Evolutionary conservation across 345 rosid genomes (phyloP).

Genomic region (Trapa bicornis): DNA sequence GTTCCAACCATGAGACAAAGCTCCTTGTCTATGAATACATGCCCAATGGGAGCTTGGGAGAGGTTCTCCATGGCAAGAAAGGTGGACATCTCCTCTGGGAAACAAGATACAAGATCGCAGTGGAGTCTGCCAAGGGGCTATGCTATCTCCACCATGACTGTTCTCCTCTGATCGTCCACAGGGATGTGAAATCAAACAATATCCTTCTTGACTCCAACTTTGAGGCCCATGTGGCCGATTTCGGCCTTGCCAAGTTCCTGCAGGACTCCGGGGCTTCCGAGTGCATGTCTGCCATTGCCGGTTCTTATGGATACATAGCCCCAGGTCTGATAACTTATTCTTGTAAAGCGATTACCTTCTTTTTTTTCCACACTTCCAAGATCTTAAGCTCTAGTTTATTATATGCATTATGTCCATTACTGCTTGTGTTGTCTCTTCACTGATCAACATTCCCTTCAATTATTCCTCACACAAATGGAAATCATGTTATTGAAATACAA

Average conservation of each 20-base stretch:
- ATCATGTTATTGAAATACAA: background rate
- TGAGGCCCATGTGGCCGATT: conserved; percentile 47
- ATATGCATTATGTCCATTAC: background rate
- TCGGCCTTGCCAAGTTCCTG: conserved; percentile 45
- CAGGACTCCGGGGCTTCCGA: conserved; percentile 43
- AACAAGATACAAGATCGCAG: conserved; percentile 34
- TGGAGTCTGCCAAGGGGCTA: conserved; percentile 42
- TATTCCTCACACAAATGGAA: background rate
- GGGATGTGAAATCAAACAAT: conserved; percentile 44
- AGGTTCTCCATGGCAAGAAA: conserved; percentile 48
- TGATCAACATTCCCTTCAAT: background rate
- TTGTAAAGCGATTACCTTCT: background rate
- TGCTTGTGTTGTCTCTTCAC: background rate
- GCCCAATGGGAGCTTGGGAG: conserved; percentile 50
- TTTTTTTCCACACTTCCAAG: background rate
- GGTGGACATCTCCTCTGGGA: conserved; percentile 46
- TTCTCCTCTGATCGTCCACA: conserved; percentile 40
- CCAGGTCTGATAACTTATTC: conserved; percentile 20
- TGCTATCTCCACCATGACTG: conserved; percentile 50
- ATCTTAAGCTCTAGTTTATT: too few species aligned
- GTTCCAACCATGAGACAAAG: conserved; percentile 42
- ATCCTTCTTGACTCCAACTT: conserved; percentile 33
- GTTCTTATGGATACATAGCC: conserved; percentile 43
- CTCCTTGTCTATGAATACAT: conserved; percentile 28
- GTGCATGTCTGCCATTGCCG: conserved; percentile 49